phyloP scores from a whole-genome alignment of 768 basidiomycete species.

The Mycena alexandri region DNA sequence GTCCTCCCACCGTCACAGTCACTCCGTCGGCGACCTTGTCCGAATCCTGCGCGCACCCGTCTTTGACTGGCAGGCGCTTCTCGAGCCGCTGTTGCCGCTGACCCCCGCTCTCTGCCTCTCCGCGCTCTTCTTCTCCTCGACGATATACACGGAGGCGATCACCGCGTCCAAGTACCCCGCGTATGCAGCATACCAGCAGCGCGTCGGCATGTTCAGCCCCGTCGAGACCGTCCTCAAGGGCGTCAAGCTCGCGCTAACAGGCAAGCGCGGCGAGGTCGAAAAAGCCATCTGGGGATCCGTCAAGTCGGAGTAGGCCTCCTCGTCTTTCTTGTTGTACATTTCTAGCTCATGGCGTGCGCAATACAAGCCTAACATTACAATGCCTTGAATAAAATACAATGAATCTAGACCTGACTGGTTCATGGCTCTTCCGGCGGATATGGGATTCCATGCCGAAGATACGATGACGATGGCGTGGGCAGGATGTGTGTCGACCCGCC shows the following conservation, averaged over 20 bases:
- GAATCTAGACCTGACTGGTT: not conserved
- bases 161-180: conserved; percentile 79
- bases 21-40: conserved; percentile 44
- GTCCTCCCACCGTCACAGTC: conserved; percentile 41
- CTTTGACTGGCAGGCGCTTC: conserved; percentile 20
- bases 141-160: conserved; percentile 85
- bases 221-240: conserved; percentile 49
- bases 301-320: conserved; percentile 34
- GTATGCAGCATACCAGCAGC: conserved; percentile 79
- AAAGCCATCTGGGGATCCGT: conserved; percentile 43
- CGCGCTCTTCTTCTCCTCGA: conserved; percentile 82
- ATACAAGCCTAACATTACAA: conserved; percentile 21
- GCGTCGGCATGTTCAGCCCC: conserved; percentile 86
- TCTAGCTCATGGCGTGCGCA: not conserved
- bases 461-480: too few relatives aligned
- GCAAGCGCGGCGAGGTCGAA: conserved; percentile 42
- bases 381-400: conserved; percentile 12
- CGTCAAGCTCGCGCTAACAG: conserved; percentile 37
- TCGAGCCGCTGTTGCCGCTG: conserved; percentile 43
- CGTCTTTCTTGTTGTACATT: not conserved
- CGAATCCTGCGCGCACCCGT: conserved; percentile 27
- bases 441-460: too few relatives aligned
- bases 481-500: conserved; percentile 1
- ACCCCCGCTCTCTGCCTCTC: conserved; percentile 73
- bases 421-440: not conserved